Conservation (phyloP, 352 stramenopile genomes). For the Elongisporangium anandrum region DNA sequence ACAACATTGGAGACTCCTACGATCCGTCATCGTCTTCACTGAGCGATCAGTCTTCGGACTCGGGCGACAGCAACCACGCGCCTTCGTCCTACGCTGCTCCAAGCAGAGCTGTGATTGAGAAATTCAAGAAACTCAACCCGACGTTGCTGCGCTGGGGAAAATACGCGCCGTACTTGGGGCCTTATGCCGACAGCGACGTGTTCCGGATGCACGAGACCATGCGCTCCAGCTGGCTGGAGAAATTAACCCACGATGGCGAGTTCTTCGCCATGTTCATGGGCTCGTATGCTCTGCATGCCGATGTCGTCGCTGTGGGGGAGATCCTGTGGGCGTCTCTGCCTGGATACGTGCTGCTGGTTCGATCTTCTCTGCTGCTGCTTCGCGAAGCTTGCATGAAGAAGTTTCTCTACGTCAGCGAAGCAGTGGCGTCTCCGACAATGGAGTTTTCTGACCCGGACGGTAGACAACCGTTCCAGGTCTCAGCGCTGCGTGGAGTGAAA, state of each 20-base stretch:
- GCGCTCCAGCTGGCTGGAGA: conserved; percentile 41
- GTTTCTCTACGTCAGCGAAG: conserved; percentile 50
- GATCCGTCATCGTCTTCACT: conserved; percentile 2
- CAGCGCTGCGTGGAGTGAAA: conserved; percentile 37
- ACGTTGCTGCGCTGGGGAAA: conserved; percentile 58
- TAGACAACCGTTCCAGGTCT: conserved; percentile 40
- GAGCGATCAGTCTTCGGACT: conserved; percentile 6
- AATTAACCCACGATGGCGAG: conserved; percentile 60
- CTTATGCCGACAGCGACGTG: conserved; percentile 52
- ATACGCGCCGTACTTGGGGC: conserved; percentile 50
- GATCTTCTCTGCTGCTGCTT: conserved; percentile 48
- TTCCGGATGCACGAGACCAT: conserved; percentile 41
- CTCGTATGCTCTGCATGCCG: conserved; percentile 42
- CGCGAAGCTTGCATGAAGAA: conserved; percentile 68
- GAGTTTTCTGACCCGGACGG: conserved; percentile 24
- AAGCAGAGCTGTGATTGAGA: conserved; percentile 20
- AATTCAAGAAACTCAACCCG: conserved; percentile 46
- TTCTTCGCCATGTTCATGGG: conserved; percentile 76
- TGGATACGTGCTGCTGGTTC: conserved; percentile 58
- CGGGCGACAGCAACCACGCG: conserved; percentile 16
- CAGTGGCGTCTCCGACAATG: conserved; percentile 23
- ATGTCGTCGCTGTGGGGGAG: conserved; percentile 27
- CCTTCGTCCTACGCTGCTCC: conserved; percentile 14
- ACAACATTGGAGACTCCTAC: conserved; percentile 15
- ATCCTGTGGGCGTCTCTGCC: conserved; percentile 50